phyloP scores from a whole-genome alignment of 2,329 filamentous ascomycete genomes.

The Penicillium digitatum region DNA sequence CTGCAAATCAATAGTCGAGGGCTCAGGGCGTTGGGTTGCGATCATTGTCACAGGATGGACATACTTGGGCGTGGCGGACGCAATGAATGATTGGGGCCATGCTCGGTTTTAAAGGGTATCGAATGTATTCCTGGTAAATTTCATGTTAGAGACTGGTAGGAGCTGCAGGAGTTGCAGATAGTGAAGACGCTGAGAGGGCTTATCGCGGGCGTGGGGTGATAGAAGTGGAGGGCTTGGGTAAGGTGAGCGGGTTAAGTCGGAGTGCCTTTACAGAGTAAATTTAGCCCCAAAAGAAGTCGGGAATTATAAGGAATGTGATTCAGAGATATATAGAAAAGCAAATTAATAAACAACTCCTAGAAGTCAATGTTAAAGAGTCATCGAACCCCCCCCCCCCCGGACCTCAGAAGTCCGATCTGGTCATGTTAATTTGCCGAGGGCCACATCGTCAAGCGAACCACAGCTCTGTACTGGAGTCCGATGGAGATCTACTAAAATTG shows the following conservation, averaged over 20 bases:
- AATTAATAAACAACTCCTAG: not conserved
- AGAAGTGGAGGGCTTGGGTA: not conserved
- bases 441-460: slow-evolving; percentile 16
- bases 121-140: not conserved
- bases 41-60: slow-evolving; percentile 6
- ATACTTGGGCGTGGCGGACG: slow-evolving; percentile 47
- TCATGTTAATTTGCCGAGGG: slow-evolving; percentile 3
- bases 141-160: not conserved
- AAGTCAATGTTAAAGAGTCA: slow-evolving; percentile 12
- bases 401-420: slow-evolving; percentile 19
- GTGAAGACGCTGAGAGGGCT: slow-evolving; percentile 9
- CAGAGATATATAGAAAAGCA: not conserved
- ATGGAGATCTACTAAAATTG: slow-evolving; percentile 5
- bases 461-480: slow-evolving; percentile 7
- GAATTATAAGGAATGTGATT: too few species aligned
- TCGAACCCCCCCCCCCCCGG: slow-evolving; percentile 4
- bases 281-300: not conserved
- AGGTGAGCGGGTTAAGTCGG: not conserved
- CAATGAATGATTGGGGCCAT: slow-evolving; percentile 46
- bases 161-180: not conserved
- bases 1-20: not conserved
- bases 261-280: not conserved
- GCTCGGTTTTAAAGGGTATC: not conserved
- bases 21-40: not conserved
- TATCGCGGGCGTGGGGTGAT: slow-evolving; percentile 22